Evolutionary conservation across 1,139 yeast species (phyloP), one percentile per base, ranked within the genome.

Genomic region (Yamadazyma epiphylla): DNA sequence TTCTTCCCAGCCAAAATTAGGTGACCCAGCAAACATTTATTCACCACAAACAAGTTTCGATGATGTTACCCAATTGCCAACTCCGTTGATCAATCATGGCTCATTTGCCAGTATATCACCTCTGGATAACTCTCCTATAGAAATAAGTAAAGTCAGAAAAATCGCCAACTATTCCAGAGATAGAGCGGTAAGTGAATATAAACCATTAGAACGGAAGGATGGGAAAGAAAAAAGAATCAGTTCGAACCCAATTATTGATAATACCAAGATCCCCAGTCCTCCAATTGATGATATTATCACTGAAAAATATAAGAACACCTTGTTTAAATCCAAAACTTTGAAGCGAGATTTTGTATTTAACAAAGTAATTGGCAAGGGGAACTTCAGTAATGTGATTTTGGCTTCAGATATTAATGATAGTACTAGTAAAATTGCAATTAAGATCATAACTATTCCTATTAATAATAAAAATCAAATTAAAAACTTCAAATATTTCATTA

Each of bases 401-500:
- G 80, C 68, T 7, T 49, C 53, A 25, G 48, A 57, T 1, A 21
- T 49, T 5, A 55, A 48, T 13, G 40, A 37, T 10, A 54, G 46
- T 14, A 22, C 25, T 7, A 36, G 31, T 5, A 45, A 49, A 25
- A 62, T 55, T 26, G 78, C 76, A 13, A 54, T 64, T 33, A 73
- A 66, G 41, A 61, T 74, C 13, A 60, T 68, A 12, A 37, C 53
- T 2, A 49, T 63, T 6, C 73, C 72, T 32, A 32, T 45, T 21
- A 49, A 56, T 33, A 45, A 52, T 37, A 34, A 48, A 37, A 36
- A 38, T 12, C 58, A 55, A 36, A 42, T 63, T 35, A 37, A 47
- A 25, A 62, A 64, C 38, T 65, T 86, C 37, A 86, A 82, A 46
- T 75, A 78, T 35, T 84, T 89, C 12, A 62, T 89, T 27, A 65